Evolutionary conservation across 495 filamentous ascomycete genomes (phyloP).

Genomic region (Daldinia grandis): DNA sequence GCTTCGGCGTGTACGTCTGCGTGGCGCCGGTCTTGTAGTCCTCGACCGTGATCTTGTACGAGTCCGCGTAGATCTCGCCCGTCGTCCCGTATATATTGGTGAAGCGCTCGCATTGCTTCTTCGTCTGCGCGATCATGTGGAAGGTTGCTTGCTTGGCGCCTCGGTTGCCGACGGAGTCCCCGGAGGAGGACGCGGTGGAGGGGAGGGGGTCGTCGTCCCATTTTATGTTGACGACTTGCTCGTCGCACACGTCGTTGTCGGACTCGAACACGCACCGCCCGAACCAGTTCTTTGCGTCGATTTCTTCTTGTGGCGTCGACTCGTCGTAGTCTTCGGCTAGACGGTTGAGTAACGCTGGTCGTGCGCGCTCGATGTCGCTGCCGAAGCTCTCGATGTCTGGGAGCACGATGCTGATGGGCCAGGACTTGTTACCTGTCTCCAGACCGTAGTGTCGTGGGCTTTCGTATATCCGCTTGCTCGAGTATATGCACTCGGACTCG

Average conservation of each 20-base stretch:
- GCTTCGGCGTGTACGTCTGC: constrained; percentile 60
- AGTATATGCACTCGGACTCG: constrained; percentile 80
- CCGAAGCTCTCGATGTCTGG: constrained; percentile 87
- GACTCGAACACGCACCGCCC: constrained; percentile 93
- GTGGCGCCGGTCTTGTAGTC: constrained; percentile 67
- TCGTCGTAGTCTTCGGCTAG: constrained; percentile 75
- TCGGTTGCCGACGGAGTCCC: constrained; percentile 50
- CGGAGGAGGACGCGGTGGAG: background rate
- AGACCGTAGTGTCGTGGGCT: constrained; percentile 52
- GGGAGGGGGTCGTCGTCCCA: constrained; percentile 75
- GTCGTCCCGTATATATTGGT: constrained; percentile 83
- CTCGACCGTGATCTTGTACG: constrained; percentile 67
- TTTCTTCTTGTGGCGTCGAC: constrained; percentile 57
- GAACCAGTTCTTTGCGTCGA: constrained; percentile 78
- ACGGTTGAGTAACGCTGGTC: constrained; percentile 54
- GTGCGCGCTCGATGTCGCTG: constrained; percentile 50
- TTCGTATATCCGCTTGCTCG: constrained; percentile 83
- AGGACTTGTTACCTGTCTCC: constrained; percentile 66
- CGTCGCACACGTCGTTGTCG: constrained; percentile 91
- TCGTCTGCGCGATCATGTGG: constrained; percentile 93
- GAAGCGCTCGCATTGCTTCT: constrained; percentile 83
- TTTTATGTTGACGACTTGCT: constrained; percentile 84
- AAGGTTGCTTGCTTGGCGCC: constrained; percentile 86
- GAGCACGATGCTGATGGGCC: constrained; percentile 88
- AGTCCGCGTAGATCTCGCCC: constrained; percentile 87